Base-by-base conservation (phyloP, 2,329 filamentous ascomycete genomes). In the Nectriaceae sp. region DNA sequence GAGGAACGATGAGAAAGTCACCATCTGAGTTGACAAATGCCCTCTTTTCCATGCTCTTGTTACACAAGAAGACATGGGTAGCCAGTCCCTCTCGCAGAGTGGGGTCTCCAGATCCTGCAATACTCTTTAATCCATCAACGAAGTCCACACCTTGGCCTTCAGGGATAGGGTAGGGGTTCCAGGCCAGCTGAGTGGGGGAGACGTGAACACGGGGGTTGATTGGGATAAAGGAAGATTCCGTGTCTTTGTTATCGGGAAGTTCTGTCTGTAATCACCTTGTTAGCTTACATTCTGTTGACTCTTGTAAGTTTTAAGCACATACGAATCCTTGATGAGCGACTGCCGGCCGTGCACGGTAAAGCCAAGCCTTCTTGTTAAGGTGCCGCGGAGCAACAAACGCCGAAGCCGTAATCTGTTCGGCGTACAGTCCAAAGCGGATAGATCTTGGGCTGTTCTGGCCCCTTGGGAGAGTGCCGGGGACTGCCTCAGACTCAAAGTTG, bases 1-100 rank as follows among this genome's bases (percentile, higher is more conserved):
- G 84, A 0, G 79, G 82, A 8, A 88, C 75, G 42, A 88, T 83
- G 43, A 88, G 70, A 53, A 85, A 78, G 61, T 88, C 84, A 21
- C 85, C 85, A 55, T 88, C 85, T 2, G 81, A 79, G 56, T 78
- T 78, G 55, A 70, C 74, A 53, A 77, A 78, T 0, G 77, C 76
- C 16, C 68, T 63, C 4, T 69, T 68, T 6, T 63, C 61, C 77
- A 80, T 79, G 55, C 60, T 68, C 5, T 64, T 63, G 52, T 76
- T 76, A 53, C 70, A 68, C 44, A 70, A 61, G 53, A 75, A 79
- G 24, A 77, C 65, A 49, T 77, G 75, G 0, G 74, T 65, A 3
- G 75, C 75, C 11, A 79, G 55, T 10, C 76, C 76, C 42, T 76
- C 71, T 22, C 70, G 65, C 6, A 76, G 62, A 2, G 73, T 73